A percentile compares a stretch with the other conserved stretches of the same genome.
Evolutionary conservation across 2,329 filamentous ascomycete species (phyloP).

Genomic region (Proliferodiscus dingleyae): DNA sequence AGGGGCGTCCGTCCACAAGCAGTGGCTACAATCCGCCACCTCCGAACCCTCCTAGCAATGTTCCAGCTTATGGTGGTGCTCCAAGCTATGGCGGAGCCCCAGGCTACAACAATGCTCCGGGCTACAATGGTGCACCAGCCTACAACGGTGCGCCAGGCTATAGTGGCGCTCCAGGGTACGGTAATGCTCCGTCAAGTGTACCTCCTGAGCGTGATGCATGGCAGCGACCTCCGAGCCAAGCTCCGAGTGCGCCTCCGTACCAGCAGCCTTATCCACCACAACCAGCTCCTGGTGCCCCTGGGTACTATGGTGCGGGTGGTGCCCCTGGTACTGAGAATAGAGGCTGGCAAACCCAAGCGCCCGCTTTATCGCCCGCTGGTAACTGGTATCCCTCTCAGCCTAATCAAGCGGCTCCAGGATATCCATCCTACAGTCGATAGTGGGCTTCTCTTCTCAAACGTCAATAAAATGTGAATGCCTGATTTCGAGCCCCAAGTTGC

Average conservation of each 20-base stretch:
- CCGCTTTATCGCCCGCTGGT: constrained; percentile 8
- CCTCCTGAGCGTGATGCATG: constrained; percentile 9
- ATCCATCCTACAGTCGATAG: constrained; percentile 9
- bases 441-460: background rate
- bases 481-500: background rate
- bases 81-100: background rate
- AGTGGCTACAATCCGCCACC: background rate
- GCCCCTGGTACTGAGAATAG: constrained; percentile 12
- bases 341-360: constrained; percentile 8
- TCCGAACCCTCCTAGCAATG: constrained; percentile 3
- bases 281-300: constrained; percentile 22
- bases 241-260: constrained; percentile 2
- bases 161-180: background rate
- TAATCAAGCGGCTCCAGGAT: constrained; percentile 12
- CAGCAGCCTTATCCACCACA: constrained; percentile 10
- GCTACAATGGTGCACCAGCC: background rate
- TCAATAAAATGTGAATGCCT: no score
- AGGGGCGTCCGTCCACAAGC: constrained; percentile 1
- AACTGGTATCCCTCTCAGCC: constrained; percentile 9
- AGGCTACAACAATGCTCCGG: background rate
- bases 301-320: constrained; percentile 16
- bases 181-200: background rate
- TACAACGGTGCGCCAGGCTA: background rate
- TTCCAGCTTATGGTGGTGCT: constrained; percentile 7
- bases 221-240: constrained; percentile 5